Conservation (phyloP, 192 early-diverging fungal species). For the Podila verticillata region DNA sequence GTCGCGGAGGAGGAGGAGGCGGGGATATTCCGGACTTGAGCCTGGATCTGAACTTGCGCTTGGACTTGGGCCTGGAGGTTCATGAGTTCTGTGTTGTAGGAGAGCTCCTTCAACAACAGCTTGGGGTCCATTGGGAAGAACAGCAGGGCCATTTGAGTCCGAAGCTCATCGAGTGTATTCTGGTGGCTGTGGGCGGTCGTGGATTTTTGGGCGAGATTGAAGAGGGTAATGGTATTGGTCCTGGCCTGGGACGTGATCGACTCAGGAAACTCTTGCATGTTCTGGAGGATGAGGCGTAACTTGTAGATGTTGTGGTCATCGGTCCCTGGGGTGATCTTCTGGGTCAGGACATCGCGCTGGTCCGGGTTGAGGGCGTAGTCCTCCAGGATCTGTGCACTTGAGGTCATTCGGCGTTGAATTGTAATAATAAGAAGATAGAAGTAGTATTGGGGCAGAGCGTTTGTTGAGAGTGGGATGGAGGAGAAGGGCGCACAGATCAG, state of each 20-base stretch:
- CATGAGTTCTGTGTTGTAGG: slow-evolving; percentile 13
- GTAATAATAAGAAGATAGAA: background rate
- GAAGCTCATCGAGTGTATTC: background rate
- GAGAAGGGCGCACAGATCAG: background rate
- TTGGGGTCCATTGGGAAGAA: slow-evolving; percentile 25
- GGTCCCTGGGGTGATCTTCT: slow-evolving; percentile 1
- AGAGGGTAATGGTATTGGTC: background rate
- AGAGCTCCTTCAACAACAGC: slow-evolving; percentile 11
- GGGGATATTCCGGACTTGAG: background rate
- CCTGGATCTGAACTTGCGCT: background rate
- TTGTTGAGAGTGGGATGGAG: background rate
- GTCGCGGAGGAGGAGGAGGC: background rate
- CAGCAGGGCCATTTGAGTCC: slow-evolving; percentile 23
- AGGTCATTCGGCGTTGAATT: background rate
- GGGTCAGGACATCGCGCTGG: slow-evolving; percentile 6
- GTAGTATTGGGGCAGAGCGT: background rate
- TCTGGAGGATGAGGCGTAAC: slow-evolving; percentile 11
- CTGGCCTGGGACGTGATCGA: slow-evolving; percentile 4
- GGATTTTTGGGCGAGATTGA: background rate
- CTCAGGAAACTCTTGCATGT: slow-evolving; percentile 19
- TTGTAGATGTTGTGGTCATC: slow-evolving; percentile 8
- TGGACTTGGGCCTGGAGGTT: background rate
- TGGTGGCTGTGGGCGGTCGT: background rate
- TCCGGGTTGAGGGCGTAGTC: slow-evolving; percentile 39
- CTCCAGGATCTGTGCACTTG: slow-evolving; percentile 5